These are phyloP conservation scores for Lasiodiplodia citricola DNA, from an alignment of 2,329 filamentous ascomycete genomes.

Conservation along the genomic window DNA sequence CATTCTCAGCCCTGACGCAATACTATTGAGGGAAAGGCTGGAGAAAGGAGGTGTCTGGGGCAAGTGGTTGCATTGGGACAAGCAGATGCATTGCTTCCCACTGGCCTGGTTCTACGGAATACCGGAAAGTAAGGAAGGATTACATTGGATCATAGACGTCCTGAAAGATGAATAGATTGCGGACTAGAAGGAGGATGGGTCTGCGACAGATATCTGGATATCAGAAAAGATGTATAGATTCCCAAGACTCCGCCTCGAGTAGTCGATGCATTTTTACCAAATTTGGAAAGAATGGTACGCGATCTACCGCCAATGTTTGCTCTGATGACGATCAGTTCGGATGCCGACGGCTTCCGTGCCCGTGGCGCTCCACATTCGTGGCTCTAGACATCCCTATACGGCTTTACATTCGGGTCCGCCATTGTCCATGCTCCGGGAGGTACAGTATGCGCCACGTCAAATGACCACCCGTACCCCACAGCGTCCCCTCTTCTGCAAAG, in stretches of 20 bases:
- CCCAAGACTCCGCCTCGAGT: neutral
- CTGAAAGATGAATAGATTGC: constrained; percentile 28
- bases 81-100: constrained; percentile 66
- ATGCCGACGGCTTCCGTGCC: neutral
- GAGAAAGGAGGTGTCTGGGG: constrained; percentile 52
- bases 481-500: neutral
- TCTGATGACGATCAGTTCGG: neutral
- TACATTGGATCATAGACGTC: constrained; percentile 53
- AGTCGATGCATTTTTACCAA: neutral
- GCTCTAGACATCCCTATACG: neutral
- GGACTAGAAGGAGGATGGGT: neutral
- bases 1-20: constrained; percentile 59
- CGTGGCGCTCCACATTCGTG: neutral
- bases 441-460: neutral
- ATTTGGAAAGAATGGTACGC: neutral
- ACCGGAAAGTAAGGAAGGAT: constrained; percentile 52
- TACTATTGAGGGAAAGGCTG: constrained; percentile 55
- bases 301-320: neutral
- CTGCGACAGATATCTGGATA: neutral
- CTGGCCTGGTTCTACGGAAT: constrained; percentile 57
- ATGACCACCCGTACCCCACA: neutral
- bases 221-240: neutral
- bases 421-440: neutral
- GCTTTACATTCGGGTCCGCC: neutral
- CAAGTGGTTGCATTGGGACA: constrained; percentile 64